Base-by-base conservation (phyloP, 2,329 filamentous ascomycete species). In the Ustilaginoidea virens region DNA sequence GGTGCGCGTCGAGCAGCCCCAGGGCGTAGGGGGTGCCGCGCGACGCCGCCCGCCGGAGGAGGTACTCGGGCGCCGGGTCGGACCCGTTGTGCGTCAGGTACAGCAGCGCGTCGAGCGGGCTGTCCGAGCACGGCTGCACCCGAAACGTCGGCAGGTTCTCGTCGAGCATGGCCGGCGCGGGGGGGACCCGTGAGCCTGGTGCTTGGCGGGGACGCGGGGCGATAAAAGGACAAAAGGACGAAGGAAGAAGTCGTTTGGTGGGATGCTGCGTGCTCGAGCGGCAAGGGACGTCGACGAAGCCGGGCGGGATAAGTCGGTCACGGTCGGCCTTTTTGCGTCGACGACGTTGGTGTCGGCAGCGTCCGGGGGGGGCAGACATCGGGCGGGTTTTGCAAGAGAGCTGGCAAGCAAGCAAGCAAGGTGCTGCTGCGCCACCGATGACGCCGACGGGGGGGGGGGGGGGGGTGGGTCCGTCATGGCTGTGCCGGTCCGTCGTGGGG, bases 101-200 rank as follows among this genome's bases (percentile, higher is more conserved):
- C 33, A 71, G 64, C 46, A 66, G 61, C 40, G 55, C 77, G 47
- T 65, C 58, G 34, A 62, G 56, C 5, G 66, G 58, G 43, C 65
- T 63, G 32, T 69, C 62, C 33, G 63, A 53, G 19, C 60, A 60
- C 13, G 57, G 53, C 37, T 59, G 63, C 48, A 66, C 65, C 41
- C 58, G 64, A 46, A 72, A 75, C 25, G 66, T 83, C 32, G 86
- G 86, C n/a, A 94, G 71, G 53, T 86, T 92, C 52, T 92, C 82
- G 73, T 93, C 85, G 44, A 92, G 69, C 85, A 93, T 93, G 17
- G 35, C 34, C 25, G 28, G n/a, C 12, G 15, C 15, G 15, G 13
- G 5, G 20, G 5, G 4, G 7, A 9, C 5, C 15, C 12, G 7
- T 18, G 16, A n/a, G n/a, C n/a, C n/a, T n/a, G n/a, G n/a, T n/a